Evolutionary conservation across 495 filamentous ascomycete genomes (phyloP).

Genomic region (Letharia columbiana): DNA sequence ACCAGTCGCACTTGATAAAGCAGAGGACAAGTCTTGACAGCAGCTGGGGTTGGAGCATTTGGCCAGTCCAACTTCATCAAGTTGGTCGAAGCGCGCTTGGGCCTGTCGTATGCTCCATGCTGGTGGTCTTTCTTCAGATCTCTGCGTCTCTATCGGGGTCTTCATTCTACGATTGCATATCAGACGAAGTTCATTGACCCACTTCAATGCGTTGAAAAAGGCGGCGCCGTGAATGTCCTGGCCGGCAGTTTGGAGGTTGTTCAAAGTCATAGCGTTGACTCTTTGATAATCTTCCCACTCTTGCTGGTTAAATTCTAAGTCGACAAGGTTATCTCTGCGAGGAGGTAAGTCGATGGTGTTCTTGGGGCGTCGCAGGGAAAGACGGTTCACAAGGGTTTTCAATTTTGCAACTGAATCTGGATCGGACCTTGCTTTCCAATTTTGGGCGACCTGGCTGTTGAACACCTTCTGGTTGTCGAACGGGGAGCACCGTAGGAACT

Average conservation of each 20-base stretch:
- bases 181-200: slow-evolving; percentile 36
- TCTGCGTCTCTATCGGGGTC: neutral
- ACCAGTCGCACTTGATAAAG: slow-evolving; percentile 5
- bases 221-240: neutral
- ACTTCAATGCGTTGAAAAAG: slow-evolving; percentile 34
- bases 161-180: slow-evolving; percentile 34
- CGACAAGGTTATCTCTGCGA: slow-evolving; percentile 23
- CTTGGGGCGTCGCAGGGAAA: slow-evolving; percentile 34
- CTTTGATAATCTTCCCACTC: slow-evolving; percentile 31
- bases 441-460: slow-evolving; percentile 27
- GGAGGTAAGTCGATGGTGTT: slow-evolving; percentile 29
- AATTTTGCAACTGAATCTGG: slow-evolving; percentile 32
- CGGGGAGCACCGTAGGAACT: slow-evolving; percentile 35
- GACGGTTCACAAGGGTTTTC: slow-evolving; percentile 31
- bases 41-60: slow-evolving; percentile 7
- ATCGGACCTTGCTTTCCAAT: slow-evolving; percentile 31
- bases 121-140: neutral
- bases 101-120: slow-evolving; percentile 10
- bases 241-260: slow-evolving; percentile 25
- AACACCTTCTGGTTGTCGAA: slow-evolving; percentile 33
- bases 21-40: slow-evolving; percentile 6
- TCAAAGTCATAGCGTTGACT: slow-evolving; percentile 21
- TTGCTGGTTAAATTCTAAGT: slow-evolving; percentile 27
- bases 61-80: slow-evolving; percentile 9
- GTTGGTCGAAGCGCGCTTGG: slow-evolving; percentile 17